Conservation (phyloP, 2,329 filamentous ascomycete genomes). For the Penicillium glabrum region DNA sequence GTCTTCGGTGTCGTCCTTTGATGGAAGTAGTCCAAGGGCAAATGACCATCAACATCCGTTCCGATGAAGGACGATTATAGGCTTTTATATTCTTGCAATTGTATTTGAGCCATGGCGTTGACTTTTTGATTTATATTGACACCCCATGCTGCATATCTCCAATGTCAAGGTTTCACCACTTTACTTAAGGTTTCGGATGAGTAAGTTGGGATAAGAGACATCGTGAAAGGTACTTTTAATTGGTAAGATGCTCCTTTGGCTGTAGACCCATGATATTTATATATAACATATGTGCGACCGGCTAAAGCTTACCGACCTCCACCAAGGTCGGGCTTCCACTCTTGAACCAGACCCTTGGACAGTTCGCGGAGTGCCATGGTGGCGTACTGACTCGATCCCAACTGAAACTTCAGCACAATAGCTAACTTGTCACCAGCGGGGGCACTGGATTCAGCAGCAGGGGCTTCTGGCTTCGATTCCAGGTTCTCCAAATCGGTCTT, state of each 20-base stretch:
- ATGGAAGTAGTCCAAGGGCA: conserved; percentile 12
- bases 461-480: conserved; percentile 39
- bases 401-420: conserved; percentile 69
- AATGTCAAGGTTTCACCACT: neutral
- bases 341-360: conserved; percentile 66
- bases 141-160: neutral
- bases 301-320: conserved; percentile 36
- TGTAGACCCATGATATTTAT: neutral
- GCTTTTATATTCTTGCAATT: neutral
- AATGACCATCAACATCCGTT: neutral
- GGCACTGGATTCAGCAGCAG: conserved; percentile 11
- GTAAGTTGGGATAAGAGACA: neutral
- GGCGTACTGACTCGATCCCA: conserved; percentile 78
- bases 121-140: neutral
- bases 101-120: conserved; percentile 5
- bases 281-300: neutral
- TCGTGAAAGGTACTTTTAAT: neutral
- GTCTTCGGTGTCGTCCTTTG: conserved; percentile 34
- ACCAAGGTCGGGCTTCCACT: conserved; percentile 64
- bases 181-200: neutral
- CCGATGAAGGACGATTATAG: neutral
- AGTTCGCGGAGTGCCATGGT: conserved; percentile 80
- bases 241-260: neutral
- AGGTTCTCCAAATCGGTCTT: conserved; percentile 79
- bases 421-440: conserved; percentile 55